Conservation (phyloP, 805 yeast species). For the Barnettozyma siamensis region DNA sequence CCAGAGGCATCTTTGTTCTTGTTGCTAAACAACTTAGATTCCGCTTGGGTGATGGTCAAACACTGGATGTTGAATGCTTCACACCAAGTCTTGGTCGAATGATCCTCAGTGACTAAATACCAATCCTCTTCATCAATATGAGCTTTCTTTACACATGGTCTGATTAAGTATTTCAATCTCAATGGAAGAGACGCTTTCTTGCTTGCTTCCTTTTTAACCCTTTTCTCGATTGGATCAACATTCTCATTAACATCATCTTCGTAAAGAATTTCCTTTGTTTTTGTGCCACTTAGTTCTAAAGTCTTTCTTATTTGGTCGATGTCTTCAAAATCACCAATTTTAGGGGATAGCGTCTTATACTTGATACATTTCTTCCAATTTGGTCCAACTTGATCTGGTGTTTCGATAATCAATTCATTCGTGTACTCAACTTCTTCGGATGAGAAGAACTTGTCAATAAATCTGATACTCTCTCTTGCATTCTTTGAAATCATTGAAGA, state of each 20-base stretch:
- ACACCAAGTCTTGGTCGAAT: conserved; percentile 47
- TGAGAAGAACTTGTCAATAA: conserved; percentile 41
- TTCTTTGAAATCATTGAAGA: conserved; percentile 51
- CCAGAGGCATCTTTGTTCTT: conserved; percentile 8
- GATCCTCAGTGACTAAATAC: conserved; percentile 60
- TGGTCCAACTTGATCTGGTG: conserved; percentile 42
- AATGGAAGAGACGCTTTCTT: conserved; percentile 43
- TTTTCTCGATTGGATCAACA: background rate
- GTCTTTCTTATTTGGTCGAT: background rate
- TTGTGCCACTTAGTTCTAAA: background rate
- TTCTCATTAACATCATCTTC: conserved; percentile 6
- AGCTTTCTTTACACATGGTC: conserved; percentile 53
- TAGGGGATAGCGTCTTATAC: conserved; percentile 42
- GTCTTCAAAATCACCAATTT: conserved; percentile 42
- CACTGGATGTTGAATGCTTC: conserved; percentile 48
- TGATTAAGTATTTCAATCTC: conserved; percentile 47
- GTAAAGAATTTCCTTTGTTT: background rate
- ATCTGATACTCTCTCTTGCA: conserved; percentile 58
- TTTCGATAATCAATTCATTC: conserved; percentile 31
- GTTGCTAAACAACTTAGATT: conserved; percentile 19
- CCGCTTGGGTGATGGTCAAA: conserved; percentile 47
- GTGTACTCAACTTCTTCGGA: conserved; percentile 8
- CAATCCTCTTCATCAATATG: conserved; percentile 38
- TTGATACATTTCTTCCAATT: conserved; percentile 43
- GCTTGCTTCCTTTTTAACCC: conserved; percentile 2